phyloP scores from a whole-genome alignment of 805 yeast species.

The Hanseniaspora occidentalis region DNA sequence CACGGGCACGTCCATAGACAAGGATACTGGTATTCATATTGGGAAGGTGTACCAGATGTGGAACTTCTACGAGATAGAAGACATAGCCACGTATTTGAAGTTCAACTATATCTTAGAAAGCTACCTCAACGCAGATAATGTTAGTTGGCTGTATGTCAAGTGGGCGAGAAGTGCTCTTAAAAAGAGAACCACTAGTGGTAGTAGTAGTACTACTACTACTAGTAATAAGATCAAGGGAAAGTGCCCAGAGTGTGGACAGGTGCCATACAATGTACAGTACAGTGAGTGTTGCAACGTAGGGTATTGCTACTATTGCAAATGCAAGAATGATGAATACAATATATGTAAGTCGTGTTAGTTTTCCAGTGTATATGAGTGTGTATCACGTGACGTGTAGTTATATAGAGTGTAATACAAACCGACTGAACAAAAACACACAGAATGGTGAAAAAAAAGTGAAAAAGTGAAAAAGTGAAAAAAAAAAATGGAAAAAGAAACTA shows the following conservation, averaged over 20 bases:
- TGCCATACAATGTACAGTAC: background rate
- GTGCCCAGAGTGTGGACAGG: background rate
- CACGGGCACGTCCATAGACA: background rate
- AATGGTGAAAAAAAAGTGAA: too few species aligned
- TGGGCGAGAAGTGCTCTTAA: too few species aligned
- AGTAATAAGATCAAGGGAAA: background rate
- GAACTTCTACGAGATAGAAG: background rate
- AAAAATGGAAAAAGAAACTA: too few species aligned
- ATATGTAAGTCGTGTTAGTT: background rate
- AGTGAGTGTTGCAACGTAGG: background rate
- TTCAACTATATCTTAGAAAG: background rate
- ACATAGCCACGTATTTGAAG: background rate
- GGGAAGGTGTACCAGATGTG: background rate
- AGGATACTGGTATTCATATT: background rate
- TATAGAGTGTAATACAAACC: too few species aligned
- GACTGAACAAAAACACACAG: too few species aligned
- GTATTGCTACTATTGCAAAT: background rate
- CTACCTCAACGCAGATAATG: background rate
- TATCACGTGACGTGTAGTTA: too few species aligned
- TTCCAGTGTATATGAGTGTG: too few species aligned
- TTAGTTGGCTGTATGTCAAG: background rate
- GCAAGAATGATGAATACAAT: background rate
- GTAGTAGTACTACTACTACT: background rate
- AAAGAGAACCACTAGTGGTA: background rate
- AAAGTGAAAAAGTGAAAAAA: too few species aligned